Evolutionary conservation across 78 protist genomes (phyloP), one percentile per base, ranked within the genome.

Genomic region (Bodo saltans): DNA sequence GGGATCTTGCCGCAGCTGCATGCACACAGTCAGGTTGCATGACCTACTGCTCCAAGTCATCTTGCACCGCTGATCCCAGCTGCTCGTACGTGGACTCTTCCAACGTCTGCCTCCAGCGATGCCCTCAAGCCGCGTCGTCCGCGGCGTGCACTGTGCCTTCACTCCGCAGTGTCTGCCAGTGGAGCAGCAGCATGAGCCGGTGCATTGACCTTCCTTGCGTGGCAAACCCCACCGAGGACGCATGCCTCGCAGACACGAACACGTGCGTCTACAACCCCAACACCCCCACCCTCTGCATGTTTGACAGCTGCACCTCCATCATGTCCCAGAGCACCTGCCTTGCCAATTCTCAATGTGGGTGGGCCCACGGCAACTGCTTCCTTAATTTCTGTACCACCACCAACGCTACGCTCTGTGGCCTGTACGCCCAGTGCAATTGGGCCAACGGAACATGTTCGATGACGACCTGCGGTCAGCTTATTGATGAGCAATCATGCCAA

Each of bases 391-490:
- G 60, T 17, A 8, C 8, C n/a, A 8, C n/a, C 60, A 47, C 60
- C n/a, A 47, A 17, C 60, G 8, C 60, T 17, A 17, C 8, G n/a
- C 17, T 8, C 60, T 23, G 8, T 17, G 60, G 60, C 60, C 60
- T 47, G n/a, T n/a, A 74, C 67, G 4, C 1, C 30, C 37, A 39
- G 39, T 76, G 81, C 69, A 29, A 39, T 33, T 76, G 81, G 81
- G 52, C 12, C 60, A 32, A 1, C n/a, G 11, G 34, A 27, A 40
- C 1, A 67, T 76, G 81, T 12, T 4, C 1, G 81, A 29, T 1
- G 34, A 39, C 11, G 34, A 68, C 34, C 34, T 76, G 81, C 69
- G 68, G 27, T 28, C 4, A 39, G 53, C 25, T 30, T 27, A 3
- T 4, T 29, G 81, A 29, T 3, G 60, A 17, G 41, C 8, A 1